Base-by-base conservation (phyloP, 106 monocot genomes). In the Dioscorea zingiberensis region DNA sequence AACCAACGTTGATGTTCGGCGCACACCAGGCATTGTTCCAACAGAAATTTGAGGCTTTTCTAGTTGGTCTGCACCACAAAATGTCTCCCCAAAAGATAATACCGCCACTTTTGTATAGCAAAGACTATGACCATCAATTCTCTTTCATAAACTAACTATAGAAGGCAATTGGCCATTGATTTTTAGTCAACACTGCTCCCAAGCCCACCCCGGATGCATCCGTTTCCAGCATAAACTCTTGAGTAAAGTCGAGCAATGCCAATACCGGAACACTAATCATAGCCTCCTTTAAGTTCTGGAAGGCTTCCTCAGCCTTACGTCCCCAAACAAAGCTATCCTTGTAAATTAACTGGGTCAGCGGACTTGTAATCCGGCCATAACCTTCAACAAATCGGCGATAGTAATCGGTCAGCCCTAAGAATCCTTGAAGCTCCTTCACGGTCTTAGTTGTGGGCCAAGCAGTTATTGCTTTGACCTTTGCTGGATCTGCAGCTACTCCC, bases 381-480 rank as follows among this genome's bases (percentile, higher is more conserved):
- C n/a, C 21, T 1, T 15, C 6, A 13, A 73, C 58, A 7, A 66
- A 73, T 0, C 23, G 9, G 0, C 47, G 0, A 11, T 73, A 73
- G 14, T 73, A 65, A 0, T 27, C 47, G 0, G 58, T 47, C 2
- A 73, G 29, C 0, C 64, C 72, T 5, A 72, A 32, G 11, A 72
- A 73, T 23, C 65, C 73, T 8, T 47, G 6, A 0, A 73, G 12
- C 16, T 7, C 64, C 13, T 26, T 44, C 10, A 65, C 17, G 0
- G 0, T 26, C 13, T 5, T 3, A 0, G 65, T 16, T 0, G 0
- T 9, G 2, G 18, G 64, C 65, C 57, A 73, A 0, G 25, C 45
- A 0, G 18, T 0, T 25, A 73, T 58, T 13, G 13, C n/a, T 0
- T 0, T 58, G 27, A n/a, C 65, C 65, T 7, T 21, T 13, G 0